Evolutionary conservation across 306 rosid species (phyloP).

Genomic region (Mucuna pruriens): DNA sequence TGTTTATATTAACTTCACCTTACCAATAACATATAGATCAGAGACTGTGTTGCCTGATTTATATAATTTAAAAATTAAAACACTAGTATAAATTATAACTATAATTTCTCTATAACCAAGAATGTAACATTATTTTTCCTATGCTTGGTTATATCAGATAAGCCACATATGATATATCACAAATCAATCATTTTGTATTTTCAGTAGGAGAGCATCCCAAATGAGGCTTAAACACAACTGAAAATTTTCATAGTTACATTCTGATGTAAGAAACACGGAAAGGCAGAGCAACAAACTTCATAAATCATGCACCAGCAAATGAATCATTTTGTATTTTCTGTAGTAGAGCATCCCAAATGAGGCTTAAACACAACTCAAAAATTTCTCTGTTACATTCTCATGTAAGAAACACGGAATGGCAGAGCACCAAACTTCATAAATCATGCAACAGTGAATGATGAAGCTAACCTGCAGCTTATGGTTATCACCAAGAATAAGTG

Average conservation of each 20-base stretch:
- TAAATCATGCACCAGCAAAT: too few relatives aligned
- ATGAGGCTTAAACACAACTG: conserved; percentile 16
- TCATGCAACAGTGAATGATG: conserved; percentile 13
- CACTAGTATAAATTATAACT: neutral
- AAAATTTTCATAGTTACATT: neutral
- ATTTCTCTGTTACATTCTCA: conserved; percentile 12
- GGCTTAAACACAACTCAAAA: conserved; percentile 8
- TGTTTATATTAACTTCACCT: neutral
- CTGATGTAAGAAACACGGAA: conserved; percentile 11
- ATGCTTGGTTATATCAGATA: neutral
- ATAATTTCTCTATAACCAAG: conserved; percentile 27
- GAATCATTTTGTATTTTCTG: conserved; percentile 2
- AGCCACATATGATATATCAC: conserved; percentile 4
- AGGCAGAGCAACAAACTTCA: conserved; percentile 19
- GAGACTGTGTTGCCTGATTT: neutral
- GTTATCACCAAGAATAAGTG: conserved; percentile 92
- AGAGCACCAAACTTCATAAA: conserved; percentile 31
- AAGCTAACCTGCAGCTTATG: conserved; percentile 88
- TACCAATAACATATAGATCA: neutral
- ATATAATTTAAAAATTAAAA: conserved; percentile 8
- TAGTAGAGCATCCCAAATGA: neutral
- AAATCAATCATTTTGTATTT: conserved; percentile 17
- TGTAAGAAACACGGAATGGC: conserved; percentile 9
- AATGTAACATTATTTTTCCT: neutral
- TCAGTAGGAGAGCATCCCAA: neutral